phyloP scores from a whole-genome alignment of 2,329 filamentous ascomycete species.

The Xylariales sp. region DNA sequence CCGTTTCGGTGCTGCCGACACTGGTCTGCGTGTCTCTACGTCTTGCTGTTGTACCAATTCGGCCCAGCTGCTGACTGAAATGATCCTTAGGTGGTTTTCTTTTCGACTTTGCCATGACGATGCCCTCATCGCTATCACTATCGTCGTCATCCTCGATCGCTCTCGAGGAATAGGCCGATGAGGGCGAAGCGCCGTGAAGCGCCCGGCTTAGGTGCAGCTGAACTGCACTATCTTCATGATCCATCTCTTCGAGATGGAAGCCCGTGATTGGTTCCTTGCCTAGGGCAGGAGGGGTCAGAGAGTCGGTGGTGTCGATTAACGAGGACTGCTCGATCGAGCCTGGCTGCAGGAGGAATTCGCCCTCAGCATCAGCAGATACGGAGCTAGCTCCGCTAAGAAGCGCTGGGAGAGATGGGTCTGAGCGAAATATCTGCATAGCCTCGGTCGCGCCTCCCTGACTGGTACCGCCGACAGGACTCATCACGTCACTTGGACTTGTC shows the following conservation, averaged over 20 bases:
- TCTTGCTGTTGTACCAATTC: constrained; percentile 29
- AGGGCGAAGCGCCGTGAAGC: constrained; percentile 11
- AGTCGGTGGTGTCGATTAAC: constrained; percentile 48
- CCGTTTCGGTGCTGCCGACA: constrained; percentile 59
- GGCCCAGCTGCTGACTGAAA: constrained; percentile 23
- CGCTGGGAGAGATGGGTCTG: constrained; percentile 60
- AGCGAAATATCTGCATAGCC: constrained; percentile 51
- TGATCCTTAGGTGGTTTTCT: constrained; percentile 33
- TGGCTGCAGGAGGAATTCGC: constrained; percentile 51
- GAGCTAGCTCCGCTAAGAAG: constrained; percentile 61
- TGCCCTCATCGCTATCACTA: constrained; percentile 50
- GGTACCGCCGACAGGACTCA: constrained; percentile 41
- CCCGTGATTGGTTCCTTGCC: constrained; percentile 40
- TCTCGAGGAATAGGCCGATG: constrained; percentile 15
- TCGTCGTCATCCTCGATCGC: constrained; percentile 38
- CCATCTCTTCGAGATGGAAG: constrained; percentile 40
- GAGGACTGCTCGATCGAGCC: constrained; percentile 39
- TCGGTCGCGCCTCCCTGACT: constrained; percentile 32
- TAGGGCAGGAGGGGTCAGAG: constrained; percentile 48
- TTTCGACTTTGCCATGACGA: constrained; percentile 49
- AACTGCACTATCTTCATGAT: constrained; percentile 19
- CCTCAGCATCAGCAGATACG: constrained; percentile 58
- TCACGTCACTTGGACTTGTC: constrained; percentile 50
- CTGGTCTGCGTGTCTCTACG: constrained; percentile 58
- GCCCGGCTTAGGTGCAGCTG: constrained; percentile 5